Evolutionary conservation across 1,284 basidiomycete genomes (phyloP), one percentile per base, ranked within the genome.

Genomic region (Lentinula novae-zelandiae): DNA sequence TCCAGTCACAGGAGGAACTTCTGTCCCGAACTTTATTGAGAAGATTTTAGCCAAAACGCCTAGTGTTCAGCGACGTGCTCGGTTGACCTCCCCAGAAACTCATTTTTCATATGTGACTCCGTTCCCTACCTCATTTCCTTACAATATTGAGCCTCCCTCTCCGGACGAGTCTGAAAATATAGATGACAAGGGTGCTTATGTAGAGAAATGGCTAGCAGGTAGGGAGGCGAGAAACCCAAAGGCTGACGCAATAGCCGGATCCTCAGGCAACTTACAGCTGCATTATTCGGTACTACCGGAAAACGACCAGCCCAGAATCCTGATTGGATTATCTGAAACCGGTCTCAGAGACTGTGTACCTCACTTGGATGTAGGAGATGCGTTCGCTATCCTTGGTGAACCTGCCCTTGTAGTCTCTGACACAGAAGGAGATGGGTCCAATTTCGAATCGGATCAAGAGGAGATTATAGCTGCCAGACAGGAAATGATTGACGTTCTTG

Each of bases 91-190:
- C 8, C 73, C 81, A 0, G 72, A 84, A 27, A 82, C 85, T 0
- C 92, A 94, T 70, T 98, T 92, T 78, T 87, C 92, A 10, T 88
- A 89, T 69, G 87, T 93, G 52, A 82, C 89, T 1, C 95, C 96
- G 0, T 83, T 94, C 60, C 93, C 94, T 5, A 68, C 92, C 0
- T 78, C 87, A 5, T 98, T 98, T 74, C 96, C 96, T 0, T 95
- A 93, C 73, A 81, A 87, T 34, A 86, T 98, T 53, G 73, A 79
- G 58, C 78, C 82, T 0, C 83, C 84, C 1, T 78, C 82, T 0
- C 83, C 84, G 1, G 72, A 79, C 27, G 66, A 75, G 4, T 76
- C 76, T 10, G 72, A 70, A 15, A 63, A 68, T 1, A 69, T 80
- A 33, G 77, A 83, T 22, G 84, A 90, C 71, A 82, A 86, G 65